Evolutionary conservation across 495 filamentous ascomycete species (phyloP).

Genomic region (Aspergillus haitiensis): DNA sequence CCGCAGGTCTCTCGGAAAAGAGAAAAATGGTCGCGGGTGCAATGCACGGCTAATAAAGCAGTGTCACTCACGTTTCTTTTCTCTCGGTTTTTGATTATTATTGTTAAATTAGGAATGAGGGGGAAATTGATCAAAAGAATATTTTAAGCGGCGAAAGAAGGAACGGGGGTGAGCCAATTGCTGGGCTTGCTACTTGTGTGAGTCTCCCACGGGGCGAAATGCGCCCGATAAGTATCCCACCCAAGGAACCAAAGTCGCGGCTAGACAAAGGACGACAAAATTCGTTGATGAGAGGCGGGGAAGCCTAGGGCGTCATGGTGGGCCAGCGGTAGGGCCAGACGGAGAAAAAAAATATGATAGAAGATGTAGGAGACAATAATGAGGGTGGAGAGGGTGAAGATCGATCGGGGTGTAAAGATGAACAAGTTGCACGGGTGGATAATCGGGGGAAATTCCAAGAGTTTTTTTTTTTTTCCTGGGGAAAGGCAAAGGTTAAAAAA

Average conservation of each 20-base stretch:
- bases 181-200: slow-evolving; percentile 12
- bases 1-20: slow-evolving; percentile 13
- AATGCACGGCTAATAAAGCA: slow-evolving; percentile 6
- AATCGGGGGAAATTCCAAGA: slow-evolving; percentile 1
- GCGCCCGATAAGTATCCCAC: slow-evolving; percentile 21
- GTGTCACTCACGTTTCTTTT: slow-evolving; percentile 16
- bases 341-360: slow-evolving; percentile 28
- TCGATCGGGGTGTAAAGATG: slow-evolving; percentile 19
- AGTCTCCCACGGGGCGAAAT: slow-evolving; percentile 24
- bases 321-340: slow-evolving; percentile 27
- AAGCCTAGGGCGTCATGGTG: slow-evolving; percentile 32
- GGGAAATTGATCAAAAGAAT: slow-evolving; percentile 2
- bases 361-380: slow-evolving; percentile 14
- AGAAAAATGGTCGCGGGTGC: slow-evolving; percentile 15
- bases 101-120: neutral
- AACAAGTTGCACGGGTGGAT: slow-evolving; percentile 15
- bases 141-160: slow-evolving; percentile 10
- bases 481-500: slow-evolving; percentile 16
- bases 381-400: slow-evolving; percentile 19
- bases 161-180: slow-evolving; percentile 15
- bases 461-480: neutral
- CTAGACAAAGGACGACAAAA: slow-evolving; percentile 17
- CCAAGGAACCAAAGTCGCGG: slow-evolving; percentile 22
- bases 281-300: slow-evolving; percentile 17
- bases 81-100: neutral